A percentile compares a stretch with the other conserved stretches of the same genome.
These are phyloP conservation scores for Phytophthora tentaculata DNA, from an alignment of 352 stramenopile genomes.

Conservation along the genomic window DNA sequence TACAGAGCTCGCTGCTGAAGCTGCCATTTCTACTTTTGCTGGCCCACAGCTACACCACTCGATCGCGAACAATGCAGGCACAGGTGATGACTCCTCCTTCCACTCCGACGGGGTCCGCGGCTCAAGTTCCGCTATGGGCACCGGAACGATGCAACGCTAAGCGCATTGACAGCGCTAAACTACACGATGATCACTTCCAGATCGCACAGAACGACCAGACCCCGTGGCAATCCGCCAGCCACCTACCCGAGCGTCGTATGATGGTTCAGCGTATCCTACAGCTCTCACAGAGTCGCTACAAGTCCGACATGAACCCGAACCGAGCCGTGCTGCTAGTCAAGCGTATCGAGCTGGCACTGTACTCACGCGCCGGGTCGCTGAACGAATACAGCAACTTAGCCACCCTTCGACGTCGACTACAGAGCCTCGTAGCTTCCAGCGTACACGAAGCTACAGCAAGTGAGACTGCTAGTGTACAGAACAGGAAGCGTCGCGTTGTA, in stretches of 20 bases:
- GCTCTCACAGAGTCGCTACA: constrained; percentile 47
- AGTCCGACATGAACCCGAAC: constrained; percentile 15
- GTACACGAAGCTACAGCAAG: constrained; percentile 65
- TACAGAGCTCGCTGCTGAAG: no score
- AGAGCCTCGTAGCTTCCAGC: constrained; percentile 72
- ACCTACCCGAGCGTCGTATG: constrained; percentile 64
- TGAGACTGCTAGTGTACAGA: constrained; percentile 9
- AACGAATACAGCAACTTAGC: constrained; percentile 74
- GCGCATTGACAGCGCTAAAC: constrained; percentile 18
- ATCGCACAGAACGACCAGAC: constrained; percentile 16
- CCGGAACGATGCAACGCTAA: constrained; percentile 39
- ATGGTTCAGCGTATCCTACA: constrained; percentile 81
- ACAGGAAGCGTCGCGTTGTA: constrained; percentile 36
- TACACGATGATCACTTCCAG: constrained; percentile 17
- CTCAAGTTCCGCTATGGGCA: constrained; percentile 34
- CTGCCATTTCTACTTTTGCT: constrained; percentile 33
- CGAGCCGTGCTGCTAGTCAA: constrained; percentile 57
- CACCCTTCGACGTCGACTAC: constrained; percentile 72
- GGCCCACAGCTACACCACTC: not conserved
- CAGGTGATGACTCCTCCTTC: constrained; percentile 32
- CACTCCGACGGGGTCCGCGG: constrained; percentile 29
- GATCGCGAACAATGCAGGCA: constrained; percentile 20
- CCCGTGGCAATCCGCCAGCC: constrained; percentile 63
- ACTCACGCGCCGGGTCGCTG: constrained; percentile 68
- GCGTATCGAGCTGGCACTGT: constrained; percentile 77